phyloP scores from a whole-genome alignment of 2,329 filamentous ascomycete species.

The Trichoderma citrinoviride region DNA sequence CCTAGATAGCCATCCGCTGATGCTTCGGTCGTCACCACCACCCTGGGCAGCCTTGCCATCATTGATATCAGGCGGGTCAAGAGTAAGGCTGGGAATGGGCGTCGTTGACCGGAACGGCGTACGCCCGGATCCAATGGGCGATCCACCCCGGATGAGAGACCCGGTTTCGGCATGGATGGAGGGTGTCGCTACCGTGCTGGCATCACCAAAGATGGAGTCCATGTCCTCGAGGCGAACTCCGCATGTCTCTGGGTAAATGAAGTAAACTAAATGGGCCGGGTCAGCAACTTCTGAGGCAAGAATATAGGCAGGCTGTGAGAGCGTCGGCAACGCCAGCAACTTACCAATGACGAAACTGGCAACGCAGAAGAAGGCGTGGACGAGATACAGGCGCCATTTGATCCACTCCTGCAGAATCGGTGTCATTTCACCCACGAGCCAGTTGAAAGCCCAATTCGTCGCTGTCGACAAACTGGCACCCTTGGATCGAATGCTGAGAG shows the following conservation, averaged over 20 bases:
- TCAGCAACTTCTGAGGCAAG: background rate
- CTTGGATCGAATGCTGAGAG: conserved; percentile 93
- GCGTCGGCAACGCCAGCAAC: conserved; percentile 37
- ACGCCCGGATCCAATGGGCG: conserved; percentile 70
- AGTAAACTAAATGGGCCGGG: conserved; percentile 66
- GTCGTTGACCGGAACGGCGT: conserved; percentile 50
- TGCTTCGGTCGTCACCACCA: conserved; percentile 39
- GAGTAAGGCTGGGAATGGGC: conserved; percentile 76
- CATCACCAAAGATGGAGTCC: conserved; percentile 91
- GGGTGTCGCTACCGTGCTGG: conserved; percentile 80
- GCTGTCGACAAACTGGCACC: conserved; percentile 95
- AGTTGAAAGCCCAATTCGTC: conserved; percentile 98
- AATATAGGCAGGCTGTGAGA: background rate
- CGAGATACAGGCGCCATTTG: conserved; percentile 87
- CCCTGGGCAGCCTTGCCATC: conserved; percentile 43
- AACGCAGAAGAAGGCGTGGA: conserved; percentile 96
- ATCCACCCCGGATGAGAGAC: conserved; percentile 74
- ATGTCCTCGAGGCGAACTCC: conserved; percentile 96
- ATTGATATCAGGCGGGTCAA: conserved; percentile 66
- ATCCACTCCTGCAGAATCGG: conserved; percentile 90
- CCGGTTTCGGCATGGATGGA: conserved; percentile 70
- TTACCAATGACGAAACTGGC: conserved; percentile 93
- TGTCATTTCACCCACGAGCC: conserved; percentile 92
- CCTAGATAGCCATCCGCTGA: conserved; percentile 51
- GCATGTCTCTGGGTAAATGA: conserved; percentile 95